These are phyloP conservation scores for Zopfochytrium polystomum DNA, from an alignment of 371 early-diverging fungal species.

Conservation along the genomic window DNA sequence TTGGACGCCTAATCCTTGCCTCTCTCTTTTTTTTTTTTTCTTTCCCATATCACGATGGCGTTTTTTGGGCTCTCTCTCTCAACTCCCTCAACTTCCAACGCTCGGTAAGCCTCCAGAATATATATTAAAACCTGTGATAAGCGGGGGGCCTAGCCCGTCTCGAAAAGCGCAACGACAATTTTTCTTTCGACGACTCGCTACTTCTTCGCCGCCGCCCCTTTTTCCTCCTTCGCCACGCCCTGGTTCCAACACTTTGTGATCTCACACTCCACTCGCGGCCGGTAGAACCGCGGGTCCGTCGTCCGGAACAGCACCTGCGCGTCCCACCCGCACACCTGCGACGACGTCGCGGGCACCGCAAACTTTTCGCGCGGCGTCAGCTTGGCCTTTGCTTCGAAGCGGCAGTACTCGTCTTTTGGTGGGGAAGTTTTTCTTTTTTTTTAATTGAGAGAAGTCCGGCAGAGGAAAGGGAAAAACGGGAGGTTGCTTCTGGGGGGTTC, in stretches of 20 bases:
- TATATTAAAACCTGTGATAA: no score
- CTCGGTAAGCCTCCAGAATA: no score
- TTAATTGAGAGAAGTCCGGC: not conserved
- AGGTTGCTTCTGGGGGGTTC: not conserved
- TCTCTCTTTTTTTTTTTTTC: no score
- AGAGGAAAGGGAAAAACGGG: not conserved
- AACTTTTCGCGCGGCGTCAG: conserved; percentile 19
- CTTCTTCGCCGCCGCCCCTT: no score
- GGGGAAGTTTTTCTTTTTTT: conserved; percentile 24
- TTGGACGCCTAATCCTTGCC: no score
- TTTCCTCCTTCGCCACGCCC: conserved; percentile 14
- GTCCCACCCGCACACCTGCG: conserved; percentile 43
- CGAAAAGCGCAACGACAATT: no score
- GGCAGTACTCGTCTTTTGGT: conserved; percentile 1
- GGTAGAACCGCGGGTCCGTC: conserved; percentile 40
- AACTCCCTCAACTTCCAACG: no score
- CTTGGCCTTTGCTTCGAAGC: no score
- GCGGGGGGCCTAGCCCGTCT: no score
- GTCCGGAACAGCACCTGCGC: conserved; percentile 32
- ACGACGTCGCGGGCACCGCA: conserved; percentile 27
- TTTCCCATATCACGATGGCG: no score
- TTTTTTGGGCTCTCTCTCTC: no score
- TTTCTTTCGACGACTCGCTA: no score
- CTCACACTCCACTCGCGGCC: conserved; percentile 40
- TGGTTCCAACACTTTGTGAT: conserved; percentile 43